phyloP scores from a whole-genome alignment of 805 yeast genomes.

The Kluyveromyces wickerhamii region DNA sequence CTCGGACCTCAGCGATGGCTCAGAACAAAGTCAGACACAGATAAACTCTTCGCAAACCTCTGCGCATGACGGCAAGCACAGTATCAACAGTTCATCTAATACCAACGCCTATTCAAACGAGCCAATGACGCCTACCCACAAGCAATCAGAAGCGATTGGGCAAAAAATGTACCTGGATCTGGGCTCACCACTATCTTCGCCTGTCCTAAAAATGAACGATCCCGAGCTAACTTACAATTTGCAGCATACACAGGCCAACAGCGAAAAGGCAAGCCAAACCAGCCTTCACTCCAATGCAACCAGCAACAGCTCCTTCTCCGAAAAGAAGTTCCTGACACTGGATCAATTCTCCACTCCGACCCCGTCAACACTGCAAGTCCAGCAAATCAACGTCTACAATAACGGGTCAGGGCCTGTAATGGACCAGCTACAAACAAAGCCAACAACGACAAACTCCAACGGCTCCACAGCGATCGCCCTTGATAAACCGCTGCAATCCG shows the following conservation, averaged over 20 bases:
- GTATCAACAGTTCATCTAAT: not conserved
- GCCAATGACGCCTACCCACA: not conserved
- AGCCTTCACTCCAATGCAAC: slow-evolving; percentile 5
- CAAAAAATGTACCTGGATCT: slow-evolving; percentile 27
- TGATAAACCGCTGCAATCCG: too few species aligned
- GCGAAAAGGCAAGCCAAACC: too few species aligned
- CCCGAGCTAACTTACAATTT: slow-evolving; percentile 3
- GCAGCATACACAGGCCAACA: slow-evolving; percentile 15
- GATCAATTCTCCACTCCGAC: not conserved
- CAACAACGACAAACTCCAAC: too few species aligned
- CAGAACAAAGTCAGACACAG: too few species aligned
- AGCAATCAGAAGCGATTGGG: slow-evolving; percentile 18
- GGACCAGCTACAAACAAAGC: not conserved
- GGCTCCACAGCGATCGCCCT: too few species aligned
- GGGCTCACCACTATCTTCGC: slow-evolving; percentile 30
- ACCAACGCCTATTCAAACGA: not conserved
- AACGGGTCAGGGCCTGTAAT: slow-evolving; percentile 1
- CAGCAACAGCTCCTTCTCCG: slow-evolving; percentile 14
- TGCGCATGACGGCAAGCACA: slow-evolving; percentile 17
- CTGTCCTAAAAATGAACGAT: slow-evolving; percentile 12
- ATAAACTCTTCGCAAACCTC: too few species aligned
- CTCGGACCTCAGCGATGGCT: slow-evolving; percentile 42
- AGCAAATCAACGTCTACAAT: not conserved
- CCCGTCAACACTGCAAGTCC: not conserved
- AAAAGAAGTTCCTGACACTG: not conserved